Conservation (phyloP, 148 eudicot genomes). For the Chenopodium suecicum region DNA sequence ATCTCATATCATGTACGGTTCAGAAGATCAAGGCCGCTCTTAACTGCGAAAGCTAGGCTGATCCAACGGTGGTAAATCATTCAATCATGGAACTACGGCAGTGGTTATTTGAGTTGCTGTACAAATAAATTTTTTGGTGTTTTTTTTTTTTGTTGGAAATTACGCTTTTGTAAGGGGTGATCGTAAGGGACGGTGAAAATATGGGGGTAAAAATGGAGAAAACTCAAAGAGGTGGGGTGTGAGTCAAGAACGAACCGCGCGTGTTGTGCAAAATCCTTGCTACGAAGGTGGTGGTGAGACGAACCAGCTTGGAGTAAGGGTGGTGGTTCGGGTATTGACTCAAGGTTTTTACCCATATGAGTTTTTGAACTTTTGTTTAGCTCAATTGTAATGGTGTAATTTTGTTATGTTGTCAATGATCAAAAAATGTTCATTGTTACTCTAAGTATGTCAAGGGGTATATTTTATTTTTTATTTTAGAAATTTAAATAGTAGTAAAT, state of each 20-base stretch:
- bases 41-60: slow-evolving; percentile 60
- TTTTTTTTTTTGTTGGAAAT: not conserved
- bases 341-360: slow-evolving; percentile 32
- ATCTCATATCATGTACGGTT: slow-evolving; percentile 81
- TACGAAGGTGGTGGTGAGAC: slow-evolving; percentile 9
- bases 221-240: slow-evolving; percentile 36
- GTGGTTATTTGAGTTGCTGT: slow-evolving; percentile 6
- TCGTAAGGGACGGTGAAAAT: not conserved
- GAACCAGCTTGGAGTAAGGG: slow-evolving; percentile 32
- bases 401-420: slow-evolving; percentile 18
- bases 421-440: slow-evolving; percentile 5
- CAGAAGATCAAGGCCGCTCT: slow-evolving; percentile 88
- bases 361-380: slow-evolving; percentile 18
- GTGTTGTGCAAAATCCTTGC: slow-evolving; percentile 35
- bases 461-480: not conserved
- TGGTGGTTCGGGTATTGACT: slow-evolving; percentile 99
- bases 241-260: slow-evolving; percentile 99
- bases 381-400: slow-evolving; percentile 20
- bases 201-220: not conserved
- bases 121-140: slow-evolving; percentile 20
- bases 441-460: not conserved
- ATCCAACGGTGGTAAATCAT: not conserved
- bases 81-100: not conserved
- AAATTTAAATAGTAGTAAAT: not conserved
- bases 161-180: slow-evolving; percentile 4